Conservation (phyloP, 1,284 basidiomycete species). For the Rhodotorula sp. region DNA sequence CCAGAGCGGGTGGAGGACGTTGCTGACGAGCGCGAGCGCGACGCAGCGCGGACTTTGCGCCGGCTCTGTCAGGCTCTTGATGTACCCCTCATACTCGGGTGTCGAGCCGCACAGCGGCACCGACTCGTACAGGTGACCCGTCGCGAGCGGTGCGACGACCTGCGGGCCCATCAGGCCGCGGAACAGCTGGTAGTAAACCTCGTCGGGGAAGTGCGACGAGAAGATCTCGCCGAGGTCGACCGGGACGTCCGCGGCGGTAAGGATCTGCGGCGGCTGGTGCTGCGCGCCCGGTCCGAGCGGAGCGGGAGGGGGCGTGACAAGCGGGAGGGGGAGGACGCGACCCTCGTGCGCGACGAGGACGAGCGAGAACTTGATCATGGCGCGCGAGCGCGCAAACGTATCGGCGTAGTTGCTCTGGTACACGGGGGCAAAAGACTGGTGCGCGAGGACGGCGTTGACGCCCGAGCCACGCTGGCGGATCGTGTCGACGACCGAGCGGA, state of each 20-base stretch:
- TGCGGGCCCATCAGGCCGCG: constrained; percentile 84
- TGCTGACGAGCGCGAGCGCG: constrained; percentile 73
- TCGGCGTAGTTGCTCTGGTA: constrained; percentile 61
- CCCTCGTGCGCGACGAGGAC: constrained; percentile 86
- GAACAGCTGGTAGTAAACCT: constrained; percentile 94
- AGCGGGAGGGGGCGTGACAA: constrained; percentile 63
- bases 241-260: constrained; percentile 83
- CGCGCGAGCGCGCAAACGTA: constrained; percentile 82
- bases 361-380: constrained; percentile 90
- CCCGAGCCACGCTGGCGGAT: constrained; percentile 87
- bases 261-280: constrained; percentile 53
- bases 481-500: constrained; percentile 83
- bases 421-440: constrained; percentile 40
- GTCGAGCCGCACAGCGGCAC: constrained; percentile 93
- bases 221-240: constrained; percentile 92
- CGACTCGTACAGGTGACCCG: constrained; percentile 74
- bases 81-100: constrained; percentile 88
- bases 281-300: constrained; percentile 48
- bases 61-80: constrained; percentile 91
- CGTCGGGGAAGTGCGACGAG: constrained; percentile 90
- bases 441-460: constrained; percentile 57
- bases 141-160: constrained; percentile 86
- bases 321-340: constrained; percentile 79
- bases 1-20: constrained; percentile 76
- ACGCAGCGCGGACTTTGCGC: constrained; percentile 79